Percentiles rank a stretch among this genome's conserved stretches.
These are phyloP conservation scores for Misopates orontium DNA, from an alignment of 257 asterid genomes.

Conservation along the genomic window DNA sequence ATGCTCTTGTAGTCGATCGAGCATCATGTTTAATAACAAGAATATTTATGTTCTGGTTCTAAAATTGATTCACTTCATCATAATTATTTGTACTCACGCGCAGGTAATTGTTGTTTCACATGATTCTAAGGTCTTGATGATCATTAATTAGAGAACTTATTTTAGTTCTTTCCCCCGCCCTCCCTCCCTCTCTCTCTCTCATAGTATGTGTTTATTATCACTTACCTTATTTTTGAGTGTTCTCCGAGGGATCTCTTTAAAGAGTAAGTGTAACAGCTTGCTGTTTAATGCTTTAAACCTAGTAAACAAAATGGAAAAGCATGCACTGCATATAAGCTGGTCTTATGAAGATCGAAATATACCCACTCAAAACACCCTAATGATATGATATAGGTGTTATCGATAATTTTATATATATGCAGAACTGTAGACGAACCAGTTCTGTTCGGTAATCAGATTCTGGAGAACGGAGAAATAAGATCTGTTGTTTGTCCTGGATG, in stretches of 20 bases:
- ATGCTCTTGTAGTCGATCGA: constrained; percentile 11
- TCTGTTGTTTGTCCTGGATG: constrained; percentile 8
- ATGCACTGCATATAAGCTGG: constrained; percentile 16
- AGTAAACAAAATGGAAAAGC: neutral
- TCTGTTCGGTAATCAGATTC: neutral
- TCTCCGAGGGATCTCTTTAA: neutral
- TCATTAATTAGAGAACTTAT: constrained; percentile 8
- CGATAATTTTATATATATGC: neutral
- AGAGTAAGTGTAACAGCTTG: constrained; percentile 7
- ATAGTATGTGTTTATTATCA: too few relatives aligned
- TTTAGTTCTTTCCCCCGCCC: neutral
- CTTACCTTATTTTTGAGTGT: too few relatives aligned
- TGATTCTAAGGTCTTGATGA: constrained; percentile 18
- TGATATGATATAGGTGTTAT: constrained; percentile 12
- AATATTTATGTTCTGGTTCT: neutral
- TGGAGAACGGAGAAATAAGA: constrained; percentile 1
- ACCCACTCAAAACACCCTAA: constrained; percentile 4
- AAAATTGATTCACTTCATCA: too few relatives aligned
- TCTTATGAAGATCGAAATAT: constrained; percentile 10
- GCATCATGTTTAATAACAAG: neutral
- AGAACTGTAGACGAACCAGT: neutral
- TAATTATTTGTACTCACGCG: neutral
- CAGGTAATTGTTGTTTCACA: constrained; percentile 16
- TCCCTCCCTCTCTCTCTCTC: too few relatives aligned
- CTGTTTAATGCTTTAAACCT: constrained; percentile 19